These are phyloP conservation scores for Chytriomyces sp. DNA, from an alignment of 192 early-diverging fungal species.

Conservation along the genomic window DNA sequence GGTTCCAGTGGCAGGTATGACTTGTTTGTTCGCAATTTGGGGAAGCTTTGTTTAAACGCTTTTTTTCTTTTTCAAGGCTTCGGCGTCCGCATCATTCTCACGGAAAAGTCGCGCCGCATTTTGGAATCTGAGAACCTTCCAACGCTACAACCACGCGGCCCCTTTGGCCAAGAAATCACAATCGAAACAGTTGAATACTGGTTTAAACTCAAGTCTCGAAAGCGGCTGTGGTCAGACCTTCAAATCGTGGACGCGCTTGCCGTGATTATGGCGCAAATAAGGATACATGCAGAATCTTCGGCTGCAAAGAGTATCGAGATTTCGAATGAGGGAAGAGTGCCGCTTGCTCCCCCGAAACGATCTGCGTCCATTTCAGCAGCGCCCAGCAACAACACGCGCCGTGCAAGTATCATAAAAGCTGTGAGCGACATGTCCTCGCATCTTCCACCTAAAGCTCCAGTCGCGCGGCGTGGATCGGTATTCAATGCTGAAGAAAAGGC, in stretches of 20 bases:
- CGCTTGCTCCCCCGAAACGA: too few species aligned
- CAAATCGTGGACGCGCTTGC: constrained; percentile 30
- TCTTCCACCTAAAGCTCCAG: too few species aligned
- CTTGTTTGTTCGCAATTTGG: not conserved
- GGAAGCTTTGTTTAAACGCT: too few species aligned
- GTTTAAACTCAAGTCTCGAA: constrained; percentile 36
- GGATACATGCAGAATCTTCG: not conserved
- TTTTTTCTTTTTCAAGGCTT: constrained; percentile 32
- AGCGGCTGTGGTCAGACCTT: constrained; percentile 34
- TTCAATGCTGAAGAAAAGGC: too few species aligned
- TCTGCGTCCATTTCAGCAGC: too few species aligned
- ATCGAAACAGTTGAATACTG: constrained; percentile 39
- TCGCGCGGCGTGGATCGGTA: too few species aligned
- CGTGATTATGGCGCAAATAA: constrained; percentile 6
- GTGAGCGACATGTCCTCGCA: too few species aligned
- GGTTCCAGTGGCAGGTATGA: constrained; percentile 44
- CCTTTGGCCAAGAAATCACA: constrained; percentile 43
- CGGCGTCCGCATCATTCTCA: constrained; percentile 56
- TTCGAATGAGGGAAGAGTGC: not conserved
- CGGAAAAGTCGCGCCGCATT: constrained; percentile 44
- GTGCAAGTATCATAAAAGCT: too few species aligned
- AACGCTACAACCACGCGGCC: constrained; percentile 37
- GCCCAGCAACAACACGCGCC: too few species aligned
- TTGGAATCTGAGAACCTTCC: constrained; percentile 48
- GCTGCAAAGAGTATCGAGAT: constrained; percentile 1